Percentiles rank a stretch among this genome's conserved stretches.
Conservation (phyloP, 2,329 filamentous ascomycete genomes). For the Aureobasidium sp. region DNA sequence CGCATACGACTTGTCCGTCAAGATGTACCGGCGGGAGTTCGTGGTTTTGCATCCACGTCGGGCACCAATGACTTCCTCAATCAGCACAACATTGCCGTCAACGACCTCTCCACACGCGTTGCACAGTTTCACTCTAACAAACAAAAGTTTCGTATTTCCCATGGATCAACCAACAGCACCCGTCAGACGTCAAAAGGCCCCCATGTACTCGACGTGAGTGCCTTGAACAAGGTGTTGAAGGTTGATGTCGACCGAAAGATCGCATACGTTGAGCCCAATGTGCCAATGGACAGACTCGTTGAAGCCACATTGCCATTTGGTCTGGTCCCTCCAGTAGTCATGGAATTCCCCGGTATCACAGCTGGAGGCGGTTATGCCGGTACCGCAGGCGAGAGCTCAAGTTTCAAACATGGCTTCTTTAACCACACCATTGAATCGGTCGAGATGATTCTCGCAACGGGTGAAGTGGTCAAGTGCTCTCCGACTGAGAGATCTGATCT, state of each 20-base stretch:
- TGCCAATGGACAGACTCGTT: constrained; percentile 59
- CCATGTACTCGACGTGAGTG: constrained; percentile 56
- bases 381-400: constrained; percentile 61
- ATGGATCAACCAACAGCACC: constrained; percentile 72
- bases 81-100: constrained; percentile 38
- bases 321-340: constrained; percentile 59
- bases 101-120: constrained; percentile 40
- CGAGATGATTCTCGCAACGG: constrained; percentile 59
- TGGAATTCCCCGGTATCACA: constrained; percentile 68
- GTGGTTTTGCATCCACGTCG: constrained; percentile 2
- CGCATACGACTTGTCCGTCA: neutral
- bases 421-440: constrained; percentile 55
- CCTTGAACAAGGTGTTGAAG: constrained; percentile 54
- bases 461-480: constrained; percentile 47
- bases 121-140: constrained; percentile 44
- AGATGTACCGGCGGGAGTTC: neutral
- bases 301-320: constrained; percentile 49
- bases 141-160: constrained; percentile 65
- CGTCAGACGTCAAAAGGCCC: constrained; percentile 39
- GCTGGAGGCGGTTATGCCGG: constrained; percentile 62
- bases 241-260: constrained; percentile 50
- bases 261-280: constrained; percentile 63
- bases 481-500: constrained; percentile 50
- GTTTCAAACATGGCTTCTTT: constrained; percentile 62
- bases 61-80: constrained; percentile 24